Evolutionary conservation across 1,284 basidiomycete genomes (phyloP), one percentile per base, ranked within the genome.

Genomic region (Irpex sp.): DNA sequence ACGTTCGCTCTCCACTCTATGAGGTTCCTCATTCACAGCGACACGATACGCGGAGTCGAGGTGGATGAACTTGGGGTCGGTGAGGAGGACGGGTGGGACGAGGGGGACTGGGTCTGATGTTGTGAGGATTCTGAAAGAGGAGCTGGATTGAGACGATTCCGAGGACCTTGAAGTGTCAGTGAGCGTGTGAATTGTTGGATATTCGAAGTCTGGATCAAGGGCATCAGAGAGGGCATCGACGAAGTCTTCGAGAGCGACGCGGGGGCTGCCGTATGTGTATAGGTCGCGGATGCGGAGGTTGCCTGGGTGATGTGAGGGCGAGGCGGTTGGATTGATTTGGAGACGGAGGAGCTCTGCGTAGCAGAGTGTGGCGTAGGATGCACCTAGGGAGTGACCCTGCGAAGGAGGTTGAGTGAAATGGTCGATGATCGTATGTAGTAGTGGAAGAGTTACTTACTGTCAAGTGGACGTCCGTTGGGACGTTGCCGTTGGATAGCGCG

Each of bases 51-150:
- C 61, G n/a, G 31, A 39, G 56, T 65, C 64, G 17, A 65, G 37
- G 51, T 65, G 64, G 8, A 65, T 58, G 49, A 65, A 65, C n/a
- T 58, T 65, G 7, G 64, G 37, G 56, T 65, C 64, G 3, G 61
- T 65, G 35, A 65, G 51, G 49, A 62, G 61, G 11, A 61, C 64
- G 6, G 64, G 64, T 6, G 64, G 64, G 11, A 65, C 64, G n/a
- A 62, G 58, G 19, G 58, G 15, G 5, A 65, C 64, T 4, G 64
- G 64, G 49, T 65, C 64, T 4, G 50, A 43, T 19, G 11, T 21
- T 54, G 57, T 60, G 35, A 54, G 17, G 31, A 65, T 60, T 9
- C 64, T 35, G 61, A 61, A 62, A 13, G 58, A 62, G 8, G 49
- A 51, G 8, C 58, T 61, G 15, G 26, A 9, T 19, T 65, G 63